Percentiles rank a stretch among this genome's conserved stretches.
phyloP scores from a whole-genome alignment of 805 yeast species.

The Ogataea populi-albae region DNA sequence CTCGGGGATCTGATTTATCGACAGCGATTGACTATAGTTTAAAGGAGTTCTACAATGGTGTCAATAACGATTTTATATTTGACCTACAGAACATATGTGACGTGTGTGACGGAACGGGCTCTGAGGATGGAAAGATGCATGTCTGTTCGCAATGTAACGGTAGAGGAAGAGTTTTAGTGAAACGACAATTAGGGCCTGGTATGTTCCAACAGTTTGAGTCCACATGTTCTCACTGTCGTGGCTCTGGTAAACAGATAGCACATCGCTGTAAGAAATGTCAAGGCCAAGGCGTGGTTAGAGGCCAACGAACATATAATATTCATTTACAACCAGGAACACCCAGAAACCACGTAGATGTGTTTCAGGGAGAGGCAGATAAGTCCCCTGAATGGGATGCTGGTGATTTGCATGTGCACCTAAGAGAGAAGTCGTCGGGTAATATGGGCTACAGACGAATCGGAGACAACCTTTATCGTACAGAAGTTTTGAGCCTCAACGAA shows the following conservation, averaged over 20 bases:
- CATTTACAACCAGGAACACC: conserved; percentile 69
- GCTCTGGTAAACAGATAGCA: conserved; percentile 66
- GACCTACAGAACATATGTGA: conserved; percentile 74
- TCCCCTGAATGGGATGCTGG: conserved; percentile 83
- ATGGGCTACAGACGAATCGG: conserved; percentile 87
- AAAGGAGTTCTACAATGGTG: conserved; percentile 71
- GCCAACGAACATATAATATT: conserved; percentile 54
- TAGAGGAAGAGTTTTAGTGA: conserved; percentile 60
- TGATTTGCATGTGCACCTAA: conserved; percentile 60
- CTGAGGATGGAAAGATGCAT: conserved; percentile 70
- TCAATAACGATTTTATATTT: conserved; percentile 54
- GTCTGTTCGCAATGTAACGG: conserved; percentile 74
- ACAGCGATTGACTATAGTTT: conserved; percentile 56
- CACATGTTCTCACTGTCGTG: conserved; percentile 76
- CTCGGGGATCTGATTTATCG: conserved; percentile 56
- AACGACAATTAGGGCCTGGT: conserved; percentile 81
- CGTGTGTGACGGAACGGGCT: conserved; percentile 80
- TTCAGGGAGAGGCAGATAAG: conserved; percentile 79
- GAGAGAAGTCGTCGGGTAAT: conserved; percentile 53
- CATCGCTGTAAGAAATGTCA: conserved; percentile 66
- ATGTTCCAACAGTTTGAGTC: conserved; percentile 85
- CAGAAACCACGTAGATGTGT: conserved; percentile 53
- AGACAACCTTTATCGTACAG: conserved; percentile 72
- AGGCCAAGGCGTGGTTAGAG: conserved; percentile 64
- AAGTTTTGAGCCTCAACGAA: conserved; percentile 68